Evolutionary conservation across 257 asterid species (phyloP).

Genomic region (Plantago ovata): DNA sequence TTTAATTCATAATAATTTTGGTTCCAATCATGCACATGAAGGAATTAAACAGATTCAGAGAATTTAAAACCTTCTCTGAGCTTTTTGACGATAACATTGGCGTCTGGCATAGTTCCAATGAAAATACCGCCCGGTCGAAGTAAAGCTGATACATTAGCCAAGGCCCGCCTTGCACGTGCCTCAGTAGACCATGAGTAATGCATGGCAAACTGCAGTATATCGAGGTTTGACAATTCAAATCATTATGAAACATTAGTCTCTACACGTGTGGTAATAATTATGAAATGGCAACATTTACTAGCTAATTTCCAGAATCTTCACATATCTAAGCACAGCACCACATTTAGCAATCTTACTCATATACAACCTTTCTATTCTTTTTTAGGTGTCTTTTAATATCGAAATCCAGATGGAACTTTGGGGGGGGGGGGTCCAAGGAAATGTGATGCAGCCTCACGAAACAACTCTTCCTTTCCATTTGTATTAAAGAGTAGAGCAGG

Average conservation of each 20-base stretch:
- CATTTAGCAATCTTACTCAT: neutral
- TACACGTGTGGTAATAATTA: neutral
- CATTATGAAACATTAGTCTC: slow-evolving; percentile 4
- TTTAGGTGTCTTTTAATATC: neutral
- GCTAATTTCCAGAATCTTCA: slow-evolving; percentile 8
- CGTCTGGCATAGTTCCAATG: slow-evolving; percentile 98
- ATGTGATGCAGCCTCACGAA: too few relatives aligned
- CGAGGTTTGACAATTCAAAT: slow-evolving; percentile 20
- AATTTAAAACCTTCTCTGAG: slow-evolving; percentile 78
- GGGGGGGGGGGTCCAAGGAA: too few relatives aligned
- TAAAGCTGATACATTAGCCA: slow-evolving; percentile 90
- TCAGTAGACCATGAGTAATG: slow-evolving; percentile 99
- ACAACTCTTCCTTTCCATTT: too few relatives aligned
- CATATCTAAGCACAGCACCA: neutral
- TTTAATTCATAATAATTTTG: neutral
- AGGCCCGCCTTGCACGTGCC: slow-evolving; percentile 93
- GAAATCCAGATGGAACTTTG: too few relatives aligned
- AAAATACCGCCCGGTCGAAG: slow-evolving; percentile 97
- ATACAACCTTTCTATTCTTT: neutral
- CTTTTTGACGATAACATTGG: slow-evolving; percentile 84
- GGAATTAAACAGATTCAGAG: slow-evolving; percentile 9
- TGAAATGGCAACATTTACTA: slow-evolving; percentile 1
- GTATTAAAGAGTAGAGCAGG: too few relatives aligned
- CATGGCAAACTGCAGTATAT: slow-evolving; percentile 81
- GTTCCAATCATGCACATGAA: slow-evolving; percentile 5